phyloP scores from a whole-genome alignment of 495 filamentous ascomycete species.

The Trichocladium uniseriatum region DNA sequence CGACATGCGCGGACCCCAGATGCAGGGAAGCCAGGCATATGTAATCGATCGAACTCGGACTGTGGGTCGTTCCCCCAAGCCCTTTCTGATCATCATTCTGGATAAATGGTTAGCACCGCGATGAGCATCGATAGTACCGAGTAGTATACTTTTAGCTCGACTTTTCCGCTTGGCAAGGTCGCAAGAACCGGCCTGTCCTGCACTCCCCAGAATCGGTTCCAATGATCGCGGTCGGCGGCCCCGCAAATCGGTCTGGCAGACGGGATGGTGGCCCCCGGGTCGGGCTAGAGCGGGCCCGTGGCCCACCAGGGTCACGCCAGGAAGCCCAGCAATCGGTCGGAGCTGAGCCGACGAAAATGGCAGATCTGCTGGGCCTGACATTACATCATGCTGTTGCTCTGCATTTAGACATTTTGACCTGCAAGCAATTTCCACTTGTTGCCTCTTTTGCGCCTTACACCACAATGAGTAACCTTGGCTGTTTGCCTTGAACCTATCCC shows the following conservation, averaged over 20 bases:
- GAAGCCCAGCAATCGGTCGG: not conserved
- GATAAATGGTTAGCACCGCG: too few species aligned
- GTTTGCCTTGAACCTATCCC: too few species aligned
- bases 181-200: not conserved
- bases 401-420: constrained; percentile 1
- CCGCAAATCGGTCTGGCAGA: constrained; percentile 1
- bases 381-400: constrained; percentile 10
- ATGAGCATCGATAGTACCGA: too few species aligned
- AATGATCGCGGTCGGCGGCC: not conserved
- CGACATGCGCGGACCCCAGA: too few species aligned
- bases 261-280: not conserved
- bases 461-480: too few species aligned
- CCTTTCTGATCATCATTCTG: too few species aligned
- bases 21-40: too few species aligned
- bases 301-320: not conserved
- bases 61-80: too few species aligned
- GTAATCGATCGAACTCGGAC: too few species aligned
- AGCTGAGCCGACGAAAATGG: constrained; percentile 3
- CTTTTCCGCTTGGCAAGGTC: too few species aligned
- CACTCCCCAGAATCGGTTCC: not conserved
- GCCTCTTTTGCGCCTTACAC: not conserved
- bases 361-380: constrained; percentile 6
- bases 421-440: constrained; percentile 4
- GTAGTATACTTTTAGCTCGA: too few species aligned
- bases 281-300: constrained; percentile 1